Percentiles rank a stretch among this genome's conserved stretches.
Evolutionary conservation across 768 basidiomycete species (phyloP).

Genomic region (Galerina marginata): DNA sequence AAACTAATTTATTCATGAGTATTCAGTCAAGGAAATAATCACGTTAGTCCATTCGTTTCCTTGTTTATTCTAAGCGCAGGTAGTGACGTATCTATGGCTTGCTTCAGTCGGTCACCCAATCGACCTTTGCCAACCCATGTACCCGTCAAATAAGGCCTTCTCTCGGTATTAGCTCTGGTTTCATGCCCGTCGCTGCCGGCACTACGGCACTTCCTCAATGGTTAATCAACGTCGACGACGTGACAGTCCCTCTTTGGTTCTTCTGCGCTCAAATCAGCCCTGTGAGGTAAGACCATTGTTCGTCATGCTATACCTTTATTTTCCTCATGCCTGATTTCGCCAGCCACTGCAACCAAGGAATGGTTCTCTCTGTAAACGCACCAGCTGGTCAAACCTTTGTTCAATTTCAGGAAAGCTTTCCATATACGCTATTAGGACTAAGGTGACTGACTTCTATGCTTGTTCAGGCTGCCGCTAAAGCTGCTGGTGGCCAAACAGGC

Average conservation of each 20-base stretch:
- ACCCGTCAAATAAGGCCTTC: conserved; percentile 36
- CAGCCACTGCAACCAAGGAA: conserved; percentile 57
- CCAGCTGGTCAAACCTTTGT: conserved; percentile 50
- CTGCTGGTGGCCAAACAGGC: conserved; percentile 18
- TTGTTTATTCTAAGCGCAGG: neutral
- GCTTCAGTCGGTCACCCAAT: conserved; percentile 64
- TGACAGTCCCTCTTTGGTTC: conserved; percentile 61
- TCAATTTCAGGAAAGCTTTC: conserved; percentile 46
- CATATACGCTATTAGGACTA: neutral
- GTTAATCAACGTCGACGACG: conserved; percentile 51
- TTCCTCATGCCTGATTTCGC: conserved; percentile 5
- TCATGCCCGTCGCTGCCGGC: conserved; percentile 41
- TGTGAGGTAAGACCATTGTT: conserved; percentile 18
- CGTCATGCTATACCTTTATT: neutral
- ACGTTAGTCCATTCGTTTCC: conserved; percentile 33
- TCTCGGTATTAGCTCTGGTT: conserved; percentile 57
- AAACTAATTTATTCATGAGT: neutral
- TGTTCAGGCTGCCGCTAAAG: conserved; percentile 23
- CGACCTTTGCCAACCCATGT: conserved; percentile 63
- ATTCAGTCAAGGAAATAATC: conserved; percentile 47
- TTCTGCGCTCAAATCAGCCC: conserved; percentile 56
- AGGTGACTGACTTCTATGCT: too few relatives aligned
- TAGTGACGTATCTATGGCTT: neutral
- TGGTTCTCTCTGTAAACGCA: conserved; percentile 68
- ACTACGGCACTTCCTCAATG: conserved; percentile 44